Base-by-base conservation (phyloP, 768 basidiomycete species). In the Gyrodon lividus region DNA sequence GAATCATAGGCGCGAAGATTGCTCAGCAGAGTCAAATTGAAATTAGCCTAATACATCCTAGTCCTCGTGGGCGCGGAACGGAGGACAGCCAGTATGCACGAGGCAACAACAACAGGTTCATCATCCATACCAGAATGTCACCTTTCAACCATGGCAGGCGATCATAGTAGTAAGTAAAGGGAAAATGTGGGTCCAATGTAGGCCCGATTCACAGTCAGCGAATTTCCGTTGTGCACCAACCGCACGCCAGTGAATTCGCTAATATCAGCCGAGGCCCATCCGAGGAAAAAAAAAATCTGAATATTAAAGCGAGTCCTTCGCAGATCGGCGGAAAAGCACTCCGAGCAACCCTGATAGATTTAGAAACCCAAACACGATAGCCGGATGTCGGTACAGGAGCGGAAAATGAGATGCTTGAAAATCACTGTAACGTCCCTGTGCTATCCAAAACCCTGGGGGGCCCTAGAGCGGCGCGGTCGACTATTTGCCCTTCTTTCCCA, bases 401-500 rank as follows among this genome's bases (percentile, higher is more conserved):
- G 35, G 17, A 31, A 26, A 31, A 31, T 31, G 10, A 14, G 13
- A 31, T 13, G 31, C 31, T 31, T 37, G 6, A n/a, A 43, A 39
- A 43, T 39, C 41, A 31, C 35, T n/a, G 28, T 20, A 14, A 22
- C 26, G 8, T 41, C 42, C 48, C 50, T 33, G 41, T 17, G 48
- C 17, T 8, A 10, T 3, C 43, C 50, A 46, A 41, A 23, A 24
- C 44, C 47, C 41, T 17, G 14, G 38, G 35, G 22, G 52, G 54
- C 24, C 43, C 13, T 55, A 59, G 52, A 49, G 60, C 58, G 57
- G 63, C 60, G 14, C 6, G 44, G 10, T 43, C 19, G 39, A 20
- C 48, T 5, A 28, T 28, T 8, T 48, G 26, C 62, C 42, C 63
- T 56, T 44, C 48, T 62, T 55, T 28, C 52, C 60, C 59, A 61